Evolutionary conservation across 2,329 filamentous ascomycete genomes (phyloP).

Genomic region (Penicillium sp.): DNA sequence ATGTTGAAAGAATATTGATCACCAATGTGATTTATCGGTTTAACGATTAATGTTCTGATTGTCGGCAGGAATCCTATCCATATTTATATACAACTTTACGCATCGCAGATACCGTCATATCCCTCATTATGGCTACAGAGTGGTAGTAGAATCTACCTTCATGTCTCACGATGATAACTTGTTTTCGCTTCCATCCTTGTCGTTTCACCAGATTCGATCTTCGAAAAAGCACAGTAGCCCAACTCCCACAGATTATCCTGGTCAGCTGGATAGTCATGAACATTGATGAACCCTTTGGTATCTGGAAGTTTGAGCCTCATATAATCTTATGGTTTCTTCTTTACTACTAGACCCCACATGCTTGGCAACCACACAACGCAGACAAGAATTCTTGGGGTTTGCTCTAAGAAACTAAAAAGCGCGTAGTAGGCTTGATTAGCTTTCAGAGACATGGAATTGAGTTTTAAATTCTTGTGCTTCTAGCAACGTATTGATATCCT

Average conservation of each 20-base stretch:
- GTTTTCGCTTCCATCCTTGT: neutral
- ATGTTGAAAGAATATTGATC: constrained; percentile 1
- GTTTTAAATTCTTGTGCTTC: neutral
- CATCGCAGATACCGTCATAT: neutral
- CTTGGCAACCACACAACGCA: too few relatives aligned
- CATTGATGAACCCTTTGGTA: neutral
- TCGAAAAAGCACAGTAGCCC: neutral
- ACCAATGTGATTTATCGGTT: neutral
- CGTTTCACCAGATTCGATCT: neutral
- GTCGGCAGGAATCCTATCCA: neutral
- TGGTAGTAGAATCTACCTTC: neutral
- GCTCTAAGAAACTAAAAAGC: too few relatives aligned
- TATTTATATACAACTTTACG: neutral
- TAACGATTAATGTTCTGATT: neutral
- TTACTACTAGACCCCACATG: neutral
- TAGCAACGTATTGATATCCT: neutral
- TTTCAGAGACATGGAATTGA: neutral
- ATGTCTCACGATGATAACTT: neutral
- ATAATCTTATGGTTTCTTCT: neutral
- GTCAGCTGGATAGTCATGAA: neutral
- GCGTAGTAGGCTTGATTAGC: neutral
- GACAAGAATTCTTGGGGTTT: too few relatives aligned
- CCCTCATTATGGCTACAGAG: neutral
- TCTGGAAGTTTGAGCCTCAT: neutral
- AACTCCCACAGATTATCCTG: neutral